Percentiles rank a stretch among this genome's conserved stretches.
Evolutionary conservation across 2,329 filamentous ascomycete genomes (phyloP).

Genomic region (Stachybotrys echinatus): DNA sequence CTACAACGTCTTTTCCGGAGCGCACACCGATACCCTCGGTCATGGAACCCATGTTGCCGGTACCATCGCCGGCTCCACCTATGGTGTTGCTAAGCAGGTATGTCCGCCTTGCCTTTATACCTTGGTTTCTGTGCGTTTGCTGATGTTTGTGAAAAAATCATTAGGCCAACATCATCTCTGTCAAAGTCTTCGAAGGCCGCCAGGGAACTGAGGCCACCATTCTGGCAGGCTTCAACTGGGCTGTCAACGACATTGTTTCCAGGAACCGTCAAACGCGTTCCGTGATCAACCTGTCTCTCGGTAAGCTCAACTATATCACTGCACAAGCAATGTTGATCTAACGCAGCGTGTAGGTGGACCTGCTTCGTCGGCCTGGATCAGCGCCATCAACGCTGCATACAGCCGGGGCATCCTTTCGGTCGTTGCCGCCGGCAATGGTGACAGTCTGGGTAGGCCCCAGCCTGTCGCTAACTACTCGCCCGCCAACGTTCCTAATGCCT

Average conservation of each 20-base stretch:
- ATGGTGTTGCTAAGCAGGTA: conserved; percentile 37
- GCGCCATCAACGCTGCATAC: conserved; percentile 35
- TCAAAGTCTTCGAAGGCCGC: conserved; percentile 32
- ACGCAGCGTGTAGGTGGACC: conserved; percentile 21
- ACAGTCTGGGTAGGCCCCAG: conserved; percentile 13
- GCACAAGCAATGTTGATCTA: neutral
- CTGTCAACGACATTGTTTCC: conserved; percentile 24
- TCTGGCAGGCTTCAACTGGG: conserved; percentile 28
- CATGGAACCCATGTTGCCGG: too few species aligned
- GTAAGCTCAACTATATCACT: conserved; percentile 6
- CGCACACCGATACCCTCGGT: conserved; percentile 27
- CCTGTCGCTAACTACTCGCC: conserved; percentile 40
- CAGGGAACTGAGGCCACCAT: conserved; percentile 15
- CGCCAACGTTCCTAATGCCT: conserved; percentile 35
- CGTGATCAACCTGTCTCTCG: conserved; percentile 41
- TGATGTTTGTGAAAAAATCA: neutral
- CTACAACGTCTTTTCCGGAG: conserved; percentile 28
- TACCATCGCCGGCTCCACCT: conserved; percentile 32
- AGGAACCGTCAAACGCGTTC: conserved; percentile 20
- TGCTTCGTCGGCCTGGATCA: conserved; percentile 27
- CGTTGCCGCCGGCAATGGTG: conserved; percentile 42
- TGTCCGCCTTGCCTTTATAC: neutral
- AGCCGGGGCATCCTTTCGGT: conserved; percentile 34
- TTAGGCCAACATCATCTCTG: conserved; percentile 30
- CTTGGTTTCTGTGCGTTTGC: too few species aligned